Base-by-base conservation (phyloP, 495 filamentous ascomycete genomes). In the Penicillium turbatum region DNA sequence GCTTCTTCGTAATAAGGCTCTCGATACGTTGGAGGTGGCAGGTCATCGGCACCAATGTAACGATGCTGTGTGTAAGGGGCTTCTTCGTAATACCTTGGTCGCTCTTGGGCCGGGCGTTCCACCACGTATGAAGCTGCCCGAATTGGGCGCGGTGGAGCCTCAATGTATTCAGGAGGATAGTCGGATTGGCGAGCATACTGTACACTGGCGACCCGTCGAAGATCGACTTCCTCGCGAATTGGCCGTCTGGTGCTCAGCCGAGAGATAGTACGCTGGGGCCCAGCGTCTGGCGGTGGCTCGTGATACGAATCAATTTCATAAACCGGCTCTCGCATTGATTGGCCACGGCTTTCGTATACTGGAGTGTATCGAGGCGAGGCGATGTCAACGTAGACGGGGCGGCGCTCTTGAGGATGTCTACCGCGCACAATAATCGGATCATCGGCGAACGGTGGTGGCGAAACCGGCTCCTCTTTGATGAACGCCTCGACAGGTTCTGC, bases 401-500 rank as follows among this genome's bases (percentile, higher is more conserved):
- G 74, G 21, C 61, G 64, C 55, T 79, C 76, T 39, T 75, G 70
- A 24, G 70, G 65, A 31, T 80, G 78, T 54, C 78, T 77, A 34
- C 51, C 48, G 43, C 64, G 62, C 45, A 64, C 54, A 35, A 73
- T 63, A 45, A 74, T 75, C 30, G 71, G 75, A 30, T 75, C 74
- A 50, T 81, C 79, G 40, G 77, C 71, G 44, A 89, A 76, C 12
- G 87, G 88, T 16, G 89, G 89, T 2, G 89, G 89, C 1, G 91
- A 96, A 11, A 86, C 77, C 7, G 91, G 91, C 66, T 97, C 92
- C 55, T 86, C 80, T 63, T 97, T 97, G 63, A 97, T 90, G 61
- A 82, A 82, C 7, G 87, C 78, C 39, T 75, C 77, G 19, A 72
- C 63, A 37, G 72, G 65, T 16, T 60, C 62, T 47, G 56, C 52